Percentiles rank a stretch among this genome's conserved stretches.
These are phyloP conservation scores for Protostelium mycophagum DNA, from an alignment of 78 protist genomes.

Conservation along the genomic window DNA sequence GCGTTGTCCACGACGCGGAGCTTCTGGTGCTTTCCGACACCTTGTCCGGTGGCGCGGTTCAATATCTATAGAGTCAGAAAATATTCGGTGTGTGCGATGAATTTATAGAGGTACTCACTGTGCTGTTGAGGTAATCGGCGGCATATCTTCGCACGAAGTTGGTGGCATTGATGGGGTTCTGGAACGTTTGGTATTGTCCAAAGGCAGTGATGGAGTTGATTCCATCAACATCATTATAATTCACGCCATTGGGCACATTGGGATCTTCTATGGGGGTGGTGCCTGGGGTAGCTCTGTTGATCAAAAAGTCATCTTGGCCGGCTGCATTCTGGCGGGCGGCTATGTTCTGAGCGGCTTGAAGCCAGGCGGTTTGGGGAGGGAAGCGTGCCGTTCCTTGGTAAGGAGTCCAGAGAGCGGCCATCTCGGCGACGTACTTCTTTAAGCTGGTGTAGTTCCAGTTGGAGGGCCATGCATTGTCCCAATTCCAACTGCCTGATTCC, in stretches of 20 bases:
- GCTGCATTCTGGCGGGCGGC: neutral
- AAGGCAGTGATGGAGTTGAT: neutral
- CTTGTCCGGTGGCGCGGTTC: neutral
- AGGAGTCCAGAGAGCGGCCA: neutral
- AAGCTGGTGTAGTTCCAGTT: neutral
- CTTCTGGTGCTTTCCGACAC: neutral
- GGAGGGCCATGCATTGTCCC: neutral
- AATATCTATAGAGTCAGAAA: neutral
- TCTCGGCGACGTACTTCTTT: neutral
- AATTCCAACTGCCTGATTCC: neutral
- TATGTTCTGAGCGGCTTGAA: neutral
- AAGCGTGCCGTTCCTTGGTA: neutral
- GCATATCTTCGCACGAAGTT: neutral
- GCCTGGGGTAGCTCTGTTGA: neutral
- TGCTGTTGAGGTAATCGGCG: neutral
- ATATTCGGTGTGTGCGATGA: neutral
- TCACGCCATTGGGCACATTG: neutral
- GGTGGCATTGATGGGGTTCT: neutral
- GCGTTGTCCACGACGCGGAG: neutral
- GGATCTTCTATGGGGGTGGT: neutral
- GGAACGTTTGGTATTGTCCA: neutral
- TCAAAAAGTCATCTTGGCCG: neutral
- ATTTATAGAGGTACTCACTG: neutral
- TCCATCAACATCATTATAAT: neutral
- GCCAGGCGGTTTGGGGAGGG: neutral